Evolutionary conservation across 1,284 basidiomycete species (phyloP).

Genomic region (Ganoderma boninense): DNA sequence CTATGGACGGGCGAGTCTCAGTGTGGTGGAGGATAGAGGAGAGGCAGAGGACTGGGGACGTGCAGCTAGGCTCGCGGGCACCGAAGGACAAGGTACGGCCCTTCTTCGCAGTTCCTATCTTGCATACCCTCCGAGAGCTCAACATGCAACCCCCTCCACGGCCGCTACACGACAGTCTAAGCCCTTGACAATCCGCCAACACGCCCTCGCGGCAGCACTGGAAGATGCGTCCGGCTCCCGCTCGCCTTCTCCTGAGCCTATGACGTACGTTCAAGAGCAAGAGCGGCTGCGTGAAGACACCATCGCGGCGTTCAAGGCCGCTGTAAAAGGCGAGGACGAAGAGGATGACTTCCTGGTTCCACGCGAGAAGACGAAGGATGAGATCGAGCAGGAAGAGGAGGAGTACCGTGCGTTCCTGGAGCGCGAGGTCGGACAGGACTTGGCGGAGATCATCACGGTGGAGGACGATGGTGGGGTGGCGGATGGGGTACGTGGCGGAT

Average conservation of each 20-base stretch:
- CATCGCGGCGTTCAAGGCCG: conserved; percentile 80
- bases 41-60: conserved; percentile 53
- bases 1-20: conserved; percentile 1
- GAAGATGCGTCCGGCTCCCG: conserved; percentile 51
- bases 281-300: conserved; percentile 81
- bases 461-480: conserved; percentile 40
- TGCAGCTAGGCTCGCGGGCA: conserved; percentile 30
- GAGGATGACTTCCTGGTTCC: conserved; percentile 74
- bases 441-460: conserved; percentile 64
- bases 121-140: conserved; percentile 16
- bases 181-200: conserved; percentile 69
- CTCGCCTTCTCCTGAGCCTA: conserved; percentile 61
- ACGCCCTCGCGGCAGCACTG: conserved; percentile 64
- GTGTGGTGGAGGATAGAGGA: conserved; percentile 62
- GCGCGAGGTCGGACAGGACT: conserved; percentile 83
- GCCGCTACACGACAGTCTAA: conserved; percentile 52
- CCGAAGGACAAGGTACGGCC: conserved; percentile 62
- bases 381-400: conserved; percentile 76
- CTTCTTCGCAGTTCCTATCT: conserved; percentile 9
- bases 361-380: conserved; percentile 81
- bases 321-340: conserved; percentile 56
- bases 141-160: conserved; percentile 3
- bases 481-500: conserved; percentile 39
- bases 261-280: conserved; percentile 87
- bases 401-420: conserved; percentile 86